Evolutionary conservation across 345 rosid genomes (phyloP), one percentile per base, ranked within the genome.

Genomic region (Salix suchowensis): DNA sequence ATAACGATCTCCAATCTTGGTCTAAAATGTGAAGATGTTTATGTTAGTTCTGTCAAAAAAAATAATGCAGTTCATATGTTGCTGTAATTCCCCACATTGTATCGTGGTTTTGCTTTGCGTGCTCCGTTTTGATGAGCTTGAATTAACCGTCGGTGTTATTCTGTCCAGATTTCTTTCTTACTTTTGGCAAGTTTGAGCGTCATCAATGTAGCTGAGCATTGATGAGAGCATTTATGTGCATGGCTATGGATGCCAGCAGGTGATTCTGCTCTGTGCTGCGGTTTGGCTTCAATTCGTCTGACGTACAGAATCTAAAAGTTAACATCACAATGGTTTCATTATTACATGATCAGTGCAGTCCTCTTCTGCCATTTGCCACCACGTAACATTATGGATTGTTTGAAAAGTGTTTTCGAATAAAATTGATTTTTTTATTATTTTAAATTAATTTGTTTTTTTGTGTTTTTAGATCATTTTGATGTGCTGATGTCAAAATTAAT

Each of bases 401-500:
- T 28, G 28, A 28, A 28, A 28, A 28, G 30, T 30, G 4, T 30
- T 30, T 30, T 30, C 3, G 2, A 30, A 30, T 30, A 30, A 30
- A 30, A 30, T 30, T 30, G 1, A 32, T 32, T 32, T 32, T 32
- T 32, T 30, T 30, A 30, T 30, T 32, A 0, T 34, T 34, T 34
- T 4, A 34, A 34, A 34, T 34, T 34, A 34, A 4, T 4, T 4
- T 34, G 0, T 34, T 34, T 34, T 34, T 34, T 34, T 0, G 1
- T 34, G 5, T 34, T 34, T 34, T 34, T 34, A 34, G 0, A 32
- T 32, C 0, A 32, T 32, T 32, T 32, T 32, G 34, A 34, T 34
- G 6, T 4, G 5, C 0, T 34, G 36, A 34, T 34, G 0, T 34
- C 0, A 4, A 4, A 34, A 34, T 4, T 34, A 0, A 4, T 34